phyloP scores from a whole-genome alignment of 2,329 filamentous ascomycete species.

The Cytospora paraplurivora region DNA sequence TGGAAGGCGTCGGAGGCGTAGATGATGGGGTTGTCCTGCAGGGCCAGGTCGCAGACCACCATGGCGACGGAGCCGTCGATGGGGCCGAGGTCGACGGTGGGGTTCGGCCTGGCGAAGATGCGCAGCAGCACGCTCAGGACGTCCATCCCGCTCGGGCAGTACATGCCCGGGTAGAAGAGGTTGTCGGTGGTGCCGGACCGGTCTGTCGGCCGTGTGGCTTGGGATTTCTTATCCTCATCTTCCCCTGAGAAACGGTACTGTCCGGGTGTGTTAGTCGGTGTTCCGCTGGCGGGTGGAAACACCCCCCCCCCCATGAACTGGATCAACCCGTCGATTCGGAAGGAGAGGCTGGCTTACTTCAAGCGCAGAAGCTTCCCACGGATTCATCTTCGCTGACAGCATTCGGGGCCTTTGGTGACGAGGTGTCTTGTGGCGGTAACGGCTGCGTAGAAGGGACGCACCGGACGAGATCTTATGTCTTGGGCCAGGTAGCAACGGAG shows the following conservation, averaged over 20 bases:
- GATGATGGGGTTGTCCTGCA: constrained; percentile 76
- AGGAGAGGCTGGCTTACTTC: constrained; percentile 36
- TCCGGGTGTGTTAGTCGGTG: constrained; percentile 12
- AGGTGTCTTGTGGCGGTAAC: neutral
- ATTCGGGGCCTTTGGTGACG: neutral
- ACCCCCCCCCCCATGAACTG: neutral
- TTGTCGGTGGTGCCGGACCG: constrained; percentile 41
- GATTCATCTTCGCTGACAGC: constrained; percentile 35
- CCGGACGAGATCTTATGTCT: neutral
- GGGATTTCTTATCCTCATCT: constrained; percentile 21
- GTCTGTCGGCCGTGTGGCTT: constrained; percentile 21
- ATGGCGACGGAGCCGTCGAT: constrained; percentile 85
- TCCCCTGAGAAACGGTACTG: constrained; percentile 27
- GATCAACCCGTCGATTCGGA: neutral
- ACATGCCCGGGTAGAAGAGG: constrained; percentile 58
- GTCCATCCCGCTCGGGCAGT: constrained; percentile 57
- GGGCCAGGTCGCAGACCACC: constrained; percentile 75
- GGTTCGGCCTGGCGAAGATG: constrained; percentile 70
- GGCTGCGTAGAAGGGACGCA: neutral
- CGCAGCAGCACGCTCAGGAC: constrained; percentile 61
- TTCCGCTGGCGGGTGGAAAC: neutral
- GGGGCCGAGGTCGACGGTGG: constrained; percentile 76
- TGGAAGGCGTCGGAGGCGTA: constrained; percentile 83
- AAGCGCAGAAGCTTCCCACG: constrained; percentile 42
- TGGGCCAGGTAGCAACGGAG: neutral